These are phyloP conservation scores for Cokeromyces recurvatus DNA, from an alignment of 371 early-diverging fungal genomes.

Conservation along the genomic window DNA sequence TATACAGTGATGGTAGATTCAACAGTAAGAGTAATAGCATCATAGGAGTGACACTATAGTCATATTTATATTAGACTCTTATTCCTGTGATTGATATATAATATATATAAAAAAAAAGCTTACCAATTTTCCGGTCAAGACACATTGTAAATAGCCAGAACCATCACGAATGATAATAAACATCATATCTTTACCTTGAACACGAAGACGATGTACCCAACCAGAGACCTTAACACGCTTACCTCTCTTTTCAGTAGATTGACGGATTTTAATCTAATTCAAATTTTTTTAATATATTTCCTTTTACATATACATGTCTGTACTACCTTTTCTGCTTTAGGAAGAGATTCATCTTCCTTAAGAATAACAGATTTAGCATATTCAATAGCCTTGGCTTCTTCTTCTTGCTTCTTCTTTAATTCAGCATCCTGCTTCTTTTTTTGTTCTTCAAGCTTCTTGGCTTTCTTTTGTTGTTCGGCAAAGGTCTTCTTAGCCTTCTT, in stretches of 20 bases:
- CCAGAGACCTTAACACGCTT: slow-evolving; percentile 87
- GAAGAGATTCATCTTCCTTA: slow-evolving; percentile 71
- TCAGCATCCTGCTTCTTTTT: slow-evolving; percentile 65
- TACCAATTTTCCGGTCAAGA: slow-evolving; percentile 84
- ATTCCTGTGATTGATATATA: neutral
- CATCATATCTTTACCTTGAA: slow-evolving; percentile 96
- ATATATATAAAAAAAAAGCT: too few relatives aligned
- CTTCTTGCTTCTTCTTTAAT: slow-evolving; percentile 61
- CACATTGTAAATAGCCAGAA: slow-evolving; percentile 90
- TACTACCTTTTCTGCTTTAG: slow-evolving; percentile 65
- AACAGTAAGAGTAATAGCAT: slow-evolving; percentile 87
- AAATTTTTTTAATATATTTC: too few relatives aligned
- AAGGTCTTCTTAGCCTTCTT: slow-evolving; percentile 90
- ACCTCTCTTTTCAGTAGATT: slow-evolving; percentile 64
- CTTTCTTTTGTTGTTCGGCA: slow-evolving; percentile 66
- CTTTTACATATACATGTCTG: too few relatives aligned
- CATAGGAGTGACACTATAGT: slow-evolving; percentile 86
- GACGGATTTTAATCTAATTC: slow-evolving; percentile 77
- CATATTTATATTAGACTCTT: too few relatives aligned
- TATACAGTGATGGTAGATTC: slow-evolving; percentile 91
- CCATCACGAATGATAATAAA: slow-evolving; percentile 95
- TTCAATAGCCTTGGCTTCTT: slow-evolving; percentile 77
- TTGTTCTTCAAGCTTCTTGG: slow-evolving; percentile 70
- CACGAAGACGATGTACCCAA: slow-evolving; percentile 95
- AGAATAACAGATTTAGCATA: slow-evolving; percentile 82